Conservation (phyloP, 768 basidiomycete species). For the Boletales sp. region DNA sequence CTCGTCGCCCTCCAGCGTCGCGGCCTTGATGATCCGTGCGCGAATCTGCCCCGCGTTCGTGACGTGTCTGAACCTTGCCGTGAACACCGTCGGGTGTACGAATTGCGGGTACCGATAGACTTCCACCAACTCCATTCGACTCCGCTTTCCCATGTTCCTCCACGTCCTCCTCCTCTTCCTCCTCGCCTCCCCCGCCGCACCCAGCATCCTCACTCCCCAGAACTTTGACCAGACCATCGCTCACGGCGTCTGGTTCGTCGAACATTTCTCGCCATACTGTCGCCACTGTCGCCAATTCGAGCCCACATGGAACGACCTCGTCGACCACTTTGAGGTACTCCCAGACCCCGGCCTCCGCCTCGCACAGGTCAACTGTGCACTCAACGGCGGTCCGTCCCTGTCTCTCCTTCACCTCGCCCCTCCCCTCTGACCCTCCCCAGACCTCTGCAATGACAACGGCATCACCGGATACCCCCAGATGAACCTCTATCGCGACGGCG, state of each 20-base stretch:
- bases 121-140: conserved; percentile 43
- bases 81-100: conserved; percentile 42
- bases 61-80: conserved; percentile 67
- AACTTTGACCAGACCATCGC: conserved; percentile 53
- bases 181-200: conserved; percentile 26
- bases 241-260: conserved; percentile 61
- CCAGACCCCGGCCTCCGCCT: conserved; percentile 45
- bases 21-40: conserved; percentile 66
- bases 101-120: conserved; percentile 55
- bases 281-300: conserved; percentile 74
- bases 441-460: conserved; percentile 71
- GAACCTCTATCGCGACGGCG: conserved; percentile 67
- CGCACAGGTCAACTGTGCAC: conserved; percentile 79
- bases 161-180: conserved; percentile 19
- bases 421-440: conserved; percentile 39
- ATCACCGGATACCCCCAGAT: conserved; percentile 75
- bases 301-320: conserved; percentile 78
- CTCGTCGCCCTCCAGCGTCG: conserved; percentile 50
- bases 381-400: conserved; percentile 62
- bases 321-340: conserved; percentile 46
- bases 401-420: too few relatives aligned
- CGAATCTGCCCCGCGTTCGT: conserved; percentile 59
- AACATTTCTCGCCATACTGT: conserved; percentile 88
- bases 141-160: not conserved
- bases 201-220: conserved; percentile 48